A percentile compares a stretch with the other conserved stretches of the same genome.
Conservation (phyloP, 2,329 filamentous ascomycete species). For the Dactylellina cionopaga region DNA sequence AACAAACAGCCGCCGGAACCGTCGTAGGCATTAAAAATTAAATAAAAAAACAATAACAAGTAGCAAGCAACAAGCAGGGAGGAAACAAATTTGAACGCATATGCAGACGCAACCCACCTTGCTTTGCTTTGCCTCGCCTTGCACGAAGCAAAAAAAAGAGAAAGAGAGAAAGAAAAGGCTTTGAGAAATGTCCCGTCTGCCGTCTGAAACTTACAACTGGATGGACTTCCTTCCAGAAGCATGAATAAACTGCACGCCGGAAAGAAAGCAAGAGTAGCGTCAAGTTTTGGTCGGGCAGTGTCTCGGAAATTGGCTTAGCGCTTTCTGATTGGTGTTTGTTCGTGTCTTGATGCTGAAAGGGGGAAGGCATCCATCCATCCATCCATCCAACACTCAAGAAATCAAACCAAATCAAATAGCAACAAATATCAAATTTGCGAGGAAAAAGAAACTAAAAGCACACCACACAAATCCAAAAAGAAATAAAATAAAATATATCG, state of each 20-base stretch:
- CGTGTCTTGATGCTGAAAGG: slow-evolving; percentile 51
- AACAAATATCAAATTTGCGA: slow-evolving; percentile 33
- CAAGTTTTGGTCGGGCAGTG: slow-evolving; percentile 27
- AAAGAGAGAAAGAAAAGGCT: too few relatives aligned
- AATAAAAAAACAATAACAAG: slow-evolving; percentile 16
- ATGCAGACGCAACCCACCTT: slow-evolving; percentile 31
- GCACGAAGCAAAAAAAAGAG: too few relatives aligned
- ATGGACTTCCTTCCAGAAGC: slow-evolving; percentile 44
- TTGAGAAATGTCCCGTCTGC: slow-evolving; percentile 13
- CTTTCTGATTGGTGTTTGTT: slow-evolving; percentile 46
- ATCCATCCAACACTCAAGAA: slow-evolving; percentile 6
- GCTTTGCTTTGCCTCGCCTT: neutral
- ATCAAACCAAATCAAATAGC: slow-evolving; percentile 51
- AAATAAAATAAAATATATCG: too few relatives aligned
- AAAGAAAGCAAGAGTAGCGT: slow-evolving; percentile 7
- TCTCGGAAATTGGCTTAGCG: slow-evolving; percentile 48
- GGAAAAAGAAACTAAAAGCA: slow-evolving; percentile 36
- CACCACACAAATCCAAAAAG: too few relatives aligned
- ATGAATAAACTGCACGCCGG: slow-evolving; percentile 6
- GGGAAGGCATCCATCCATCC: slow-evolving; percentile 23
- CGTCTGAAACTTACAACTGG: slow-evolving; percentile 15
- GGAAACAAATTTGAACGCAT: too few relatives aligned
- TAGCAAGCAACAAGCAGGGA: too few relatives aligned
- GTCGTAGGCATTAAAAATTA: too few relatives aligned
- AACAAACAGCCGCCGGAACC: too few relatives aligned